Evolutionary conservation across 768 basidiomycete genomes (phyloP).

Genomic region (Termitomyces sp.): DNA sequence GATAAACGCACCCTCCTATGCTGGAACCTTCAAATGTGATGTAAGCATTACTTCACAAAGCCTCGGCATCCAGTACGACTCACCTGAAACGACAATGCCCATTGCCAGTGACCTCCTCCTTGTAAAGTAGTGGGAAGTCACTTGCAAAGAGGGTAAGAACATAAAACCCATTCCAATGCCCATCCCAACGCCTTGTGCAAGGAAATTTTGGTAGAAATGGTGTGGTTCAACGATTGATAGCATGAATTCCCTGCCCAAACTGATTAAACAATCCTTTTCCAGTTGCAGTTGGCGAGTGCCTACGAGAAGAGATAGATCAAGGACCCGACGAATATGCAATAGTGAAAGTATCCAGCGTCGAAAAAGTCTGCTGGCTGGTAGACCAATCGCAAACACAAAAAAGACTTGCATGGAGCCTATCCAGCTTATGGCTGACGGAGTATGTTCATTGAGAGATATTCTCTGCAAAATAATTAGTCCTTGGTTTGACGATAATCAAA

Average conservation of each 20-base stretch:
- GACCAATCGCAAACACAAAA: slow-evolving; percentile 38
- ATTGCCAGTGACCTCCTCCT: slow-evolving; percentile 44
- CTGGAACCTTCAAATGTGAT: slow-evolving; percentile 28
- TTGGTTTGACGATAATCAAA: background rate
- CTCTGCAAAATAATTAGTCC: slow-evolving; percentile 18
- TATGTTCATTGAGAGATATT: slow-evolving; percentile 28
- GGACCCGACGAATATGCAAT: slow-evolving; percentile 31
- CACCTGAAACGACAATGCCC: slow-evolving; percentile 49
- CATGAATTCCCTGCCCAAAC: slow-evolving; percentile 37
- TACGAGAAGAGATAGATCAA: slow-evolving; percentile 38
- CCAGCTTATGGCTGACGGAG: slow-evolving; percentile 40
- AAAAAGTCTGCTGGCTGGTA: slow-evolving; percentile 38
- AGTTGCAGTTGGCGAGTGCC: slow-evolving; percentile 7
- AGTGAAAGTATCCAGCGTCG: slow-evolving; percentile 48
- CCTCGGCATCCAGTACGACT: slow-evolving; percentile 1
- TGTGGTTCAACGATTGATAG: slow-evolving; percentile 41
- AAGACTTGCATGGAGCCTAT: slow-evolving; percentile 49
- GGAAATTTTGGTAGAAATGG: slow-evolving; percentile 46
- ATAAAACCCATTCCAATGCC: slow-evolving; percentile 52
- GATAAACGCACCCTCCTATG: slow-evolving; percentile 45
- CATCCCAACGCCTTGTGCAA: slow-evolving; percentile 51
- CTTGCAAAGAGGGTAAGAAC: slow-evolving; percentile 45
- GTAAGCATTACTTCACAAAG: background rate
- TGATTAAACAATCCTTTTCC: background rate
- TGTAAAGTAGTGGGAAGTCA: slow-evolving; percentile 51